Evolutionary conservation across 495 filamentous ascomycete species (phyloP).

Genomic region (Talaromyces adpressus): DNA sequence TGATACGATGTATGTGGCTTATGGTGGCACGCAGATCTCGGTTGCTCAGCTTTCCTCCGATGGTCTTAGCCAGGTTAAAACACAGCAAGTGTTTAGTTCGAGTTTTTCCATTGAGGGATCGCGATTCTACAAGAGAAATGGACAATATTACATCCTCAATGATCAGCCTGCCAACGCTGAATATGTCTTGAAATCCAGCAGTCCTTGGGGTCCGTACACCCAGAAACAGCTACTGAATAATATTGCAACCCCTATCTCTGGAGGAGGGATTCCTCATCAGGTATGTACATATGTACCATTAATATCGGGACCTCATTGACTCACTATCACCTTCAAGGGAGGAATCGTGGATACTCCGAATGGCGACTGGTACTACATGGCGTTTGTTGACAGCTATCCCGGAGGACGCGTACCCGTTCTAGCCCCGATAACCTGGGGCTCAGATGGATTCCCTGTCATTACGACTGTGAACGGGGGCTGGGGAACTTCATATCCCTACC

Average conservation of each 20-base stretch:
- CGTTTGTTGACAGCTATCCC: slow-evolving; percentile 49
- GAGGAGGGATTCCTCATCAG: slow-evolving; percentile 43
- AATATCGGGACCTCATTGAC: background rate
- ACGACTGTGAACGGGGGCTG: slow-evolving; percentile 31
- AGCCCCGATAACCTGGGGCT: slow-evolving; percentile 43
- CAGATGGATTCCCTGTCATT: slow-evolving; percentile 42
- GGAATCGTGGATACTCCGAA: slow-evolving; percentile 45
- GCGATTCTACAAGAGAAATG: slow-evolving; percentile 49
- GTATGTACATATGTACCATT: background rate
- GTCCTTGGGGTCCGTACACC: slow-evolving; percentile 40
- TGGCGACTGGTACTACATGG: slow-evolving; percentile 53
- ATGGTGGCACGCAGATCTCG: slow-evolving; percentile 40
- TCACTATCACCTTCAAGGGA: slow-evolving; percentile 20
- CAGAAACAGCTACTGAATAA: slow-evolving; percentile 24
- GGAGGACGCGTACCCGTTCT: slow-evolving; percentile 51
- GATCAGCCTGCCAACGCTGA: slow-evolving; percentile 37
- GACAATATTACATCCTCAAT: slow-evolving; percentile 46
- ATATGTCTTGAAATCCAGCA: slow-evolving; percentile 40
- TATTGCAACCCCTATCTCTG: slow-evolving; percentile 32
- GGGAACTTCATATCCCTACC: slow-evolving; percentile 36
- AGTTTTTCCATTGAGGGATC: slow-evolving; percentile 42
- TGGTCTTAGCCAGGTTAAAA: slow-evolving; percentile 33
- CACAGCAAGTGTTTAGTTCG: slow-evolving; percentile 33
- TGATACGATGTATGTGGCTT: slow-evolving; percentile 50
- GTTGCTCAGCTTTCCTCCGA: slow-evolving; percentile 45